Evolutionary conservation across 2,329 filamentous ascomycete genomes (phyloP), one percentile per base, ranked within the genome.

Genomic region (Penicillium corylophilum): DNA sequence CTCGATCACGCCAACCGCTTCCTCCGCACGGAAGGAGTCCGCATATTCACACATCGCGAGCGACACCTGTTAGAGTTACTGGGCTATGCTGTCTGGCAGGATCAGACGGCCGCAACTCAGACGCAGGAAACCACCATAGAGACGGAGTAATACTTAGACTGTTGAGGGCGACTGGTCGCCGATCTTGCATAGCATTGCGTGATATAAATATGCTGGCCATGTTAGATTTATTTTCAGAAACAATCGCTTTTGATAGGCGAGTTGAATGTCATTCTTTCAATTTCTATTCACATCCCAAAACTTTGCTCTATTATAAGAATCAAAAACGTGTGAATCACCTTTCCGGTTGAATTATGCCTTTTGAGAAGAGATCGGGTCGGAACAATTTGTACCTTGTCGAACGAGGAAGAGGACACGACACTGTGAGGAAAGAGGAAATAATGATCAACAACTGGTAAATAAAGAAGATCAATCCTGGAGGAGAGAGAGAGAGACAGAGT

Each of bases 51-150:
- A 12, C 46, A 64, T 51, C 61, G 61, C 8, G 61, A 64, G 44
- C 55, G 61, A 23, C 45, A 64, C 45, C 46, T 64, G 2, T 52
- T 64, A 12, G 62, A 64, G 42, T 23, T 64, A 24, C 28, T 60
- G 1, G 58, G 58, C 5, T 59, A 55, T 40, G 58, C 61, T 33
- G 41, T 60, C 48, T 63, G 54, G 54, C 53, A 40, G 47, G 56
- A 64, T 51, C 61, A 63, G 42, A 55, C 33, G 23, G 22, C n/a
- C 18, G 6, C 5, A 1, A 4, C 22, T 20, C 36, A 29, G 1
- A 20, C 33, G 13, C 23, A 22, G 13, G 15, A 12, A 13, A 24
- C 31, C 20, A 28, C 6, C 6, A 33, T 46, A 33, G 45, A 47
- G 31, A 33, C 12, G 9, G 49, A 29, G 16, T 36, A 26, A 47